Conservation (phyloP, 1,139 yeast genomes). For the Debaryomycetaceae sp. region DNA sequence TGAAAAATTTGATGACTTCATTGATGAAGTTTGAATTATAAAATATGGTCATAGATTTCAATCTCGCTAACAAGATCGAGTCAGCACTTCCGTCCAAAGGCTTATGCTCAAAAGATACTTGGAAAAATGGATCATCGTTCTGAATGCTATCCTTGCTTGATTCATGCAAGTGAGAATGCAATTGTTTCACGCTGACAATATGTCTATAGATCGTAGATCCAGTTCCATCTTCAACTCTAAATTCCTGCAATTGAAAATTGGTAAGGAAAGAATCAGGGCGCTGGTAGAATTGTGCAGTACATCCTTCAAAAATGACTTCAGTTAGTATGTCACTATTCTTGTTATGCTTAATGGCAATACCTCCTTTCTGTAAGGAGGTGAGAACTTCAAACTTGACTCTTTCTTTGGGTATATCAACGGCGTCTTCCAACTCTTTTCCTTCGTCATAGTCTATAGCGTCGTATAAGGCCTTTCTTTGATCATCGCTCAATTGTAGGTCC, state of each 20-base stretch:
- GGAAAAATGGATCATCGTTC: slow-evolving; percentile 65
- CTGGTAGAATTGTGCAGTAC: slow-evolving; percentile 68
- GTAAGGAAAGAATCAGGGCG: slow-evolving; percentile 76
- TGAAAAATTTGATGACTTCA: slow-evolving; percentile 69
- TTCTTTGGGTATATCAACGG: slow-evolving; percentile 71
- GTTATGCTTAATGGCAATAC: slow-evolving; percentile 55
- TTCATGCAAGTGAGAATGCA: slow-evolving; percentile 31
- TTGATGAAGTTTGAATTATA: slow-evolving; percentile 82
- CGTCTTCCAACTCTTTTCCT: slow-evolving; percentile 45
- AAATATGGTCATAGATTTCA: slow-evolving; percentile 85
- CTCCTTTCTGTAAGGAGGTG: slow-evolving; percentile 73
- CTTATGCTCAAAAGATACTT: slow-evolving; percentile 76
- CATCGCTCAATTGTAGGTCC: slow-evolving; percentile 51
- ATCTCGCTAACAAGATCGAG: slow-evolving; percentile 65
- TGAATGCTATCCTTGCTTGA: slow-evolving; percentile 3
- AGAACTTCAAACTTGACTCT: slow-evolving; percentile 63
- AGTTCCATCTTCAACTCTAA: slow-evolving; percentile 86
- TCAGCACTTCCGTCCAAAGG: slow-evolving; percentile 86
- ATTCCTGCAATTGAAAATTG: slow-evolving; percentile 72
- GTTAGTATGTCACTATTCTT: slow-evolving; percentile 52
- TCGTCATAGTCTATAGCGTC: slow-evolving; percentile 95
- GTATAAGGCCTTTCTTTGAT: slow-evolving; percentile 77
- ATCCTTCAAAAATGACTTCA: slow-evolving; percentile 78
- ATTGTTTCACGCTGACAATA: slow-evolving; percentile 79
- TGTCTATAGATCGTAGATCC: slow-evolving; percentile 72